Evolutionary conservation across 306 rosid species (phyloP), one percentile per base, ranked within the genome.

Genomic region (Leucaena leucocephala): DNA sequence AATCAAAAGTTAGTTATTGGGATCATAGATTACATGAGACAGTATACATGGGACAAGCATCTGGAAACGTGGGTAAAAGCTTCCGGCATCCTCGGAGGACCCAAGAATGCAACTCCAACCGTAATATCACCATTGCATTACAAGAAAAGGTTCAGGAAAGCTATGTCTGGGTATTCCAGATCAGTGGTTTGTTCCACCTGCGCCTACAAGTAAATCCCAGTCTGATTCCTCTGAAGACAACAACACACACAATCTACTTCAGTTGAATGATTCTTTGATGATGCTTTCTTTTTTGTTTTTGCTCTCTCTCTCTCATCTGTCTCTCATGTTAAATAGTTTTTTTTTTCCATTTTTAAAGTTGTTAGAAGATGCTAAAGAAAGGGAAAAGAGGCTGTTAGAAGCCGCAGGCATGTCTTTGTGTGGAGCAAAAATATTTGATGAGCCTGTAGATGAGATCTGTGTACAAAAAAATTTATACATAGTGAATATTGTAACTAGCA

Each of bases 1-100:
- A 89, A 84, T 82, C 89, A 87, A 49, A 86, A 91, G 72, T 79
- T 91, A 79, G 91, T 91, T 68, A 78, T 91, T 62, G 96, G 93
- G 81, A 87, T 91, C 72, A 89, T 91, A 71, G 96, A 91, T 78
- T 91, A 87, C 81, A 79, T 91, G 96, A 89, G 96, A 66, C 96
- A 89, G 70, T 90, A 90, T 83, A 91, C 93, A 22, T 91, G 96
- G 96, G 96, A 91, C 84, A 91, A 89, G 84, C 96, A 91, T 81
- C 89, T 91, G 33, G 96, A 91, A 83, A 85, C 96, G 6, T 91
- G 96, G 93, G 93, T 89, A 73, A 91, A 91, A 76, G 85, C 87
- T 71, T 86, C 91, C 1, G 91, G 96, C 61, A 89, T 91, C 80
- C 91, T 91, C 11, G 96, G 96, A 49, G 96, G 96, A 36, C 82